phyloP scores from a whole-genome alignment of 441 rosid genomes.

The Gossypium aridum region DNA sequence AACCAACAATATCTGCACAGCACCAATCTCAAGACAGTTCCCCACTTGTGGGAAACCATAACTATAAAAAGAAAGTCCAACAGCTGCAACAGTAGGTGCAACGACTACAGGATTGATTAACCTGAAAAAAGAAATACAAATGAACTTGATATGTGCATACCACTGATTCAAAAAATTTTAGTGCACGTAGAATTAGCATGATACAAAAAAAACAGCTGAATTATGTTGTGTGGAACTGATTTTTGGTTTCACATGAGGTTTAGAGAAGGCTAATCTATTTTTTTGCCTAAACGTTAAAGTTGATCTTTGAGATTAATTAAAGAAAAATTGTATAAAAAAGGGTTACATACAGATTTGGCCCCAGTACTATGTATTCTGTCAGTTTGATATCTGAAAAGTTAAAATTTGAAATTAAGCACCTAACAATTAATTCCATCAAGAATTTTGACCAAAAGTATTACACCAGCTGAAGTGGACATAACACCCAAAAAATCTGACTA shows the following conservation, averaged over 20 bases:
- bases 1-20: slow-evolving; percentile 72
- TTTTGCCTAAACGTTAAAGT: not conserved
- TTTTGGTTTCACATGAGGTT: not conserved
- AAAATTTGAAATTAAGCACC: not conserved
- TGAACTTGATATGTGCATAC: not conserved
- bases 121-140: slow-evolving; percentile 42
- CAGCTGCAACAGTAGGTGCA: slow-evolving; percentile 97
- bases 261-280: not conserved
- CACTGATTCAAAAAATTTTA: not conserved
- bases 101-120: slow-evolving; percentile 93
- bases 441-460: not conserved
- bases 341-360: not conserved
- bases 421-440: not conserved
- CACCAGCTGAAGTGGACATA: not conserved
- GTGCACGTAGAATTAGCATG: not conserved
- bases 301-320: not conserved
- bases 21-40: slow-evolving; percentile 84
- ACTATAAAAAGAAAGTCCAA: slow-evolving; percentile 91
- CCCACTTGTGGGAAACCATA: slow-evolving; percentile 93
- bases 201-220: not conserved
- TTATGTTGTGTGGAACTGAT: not conserved
- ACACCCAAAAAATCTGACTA: not conserved
- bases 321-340: not conserved
- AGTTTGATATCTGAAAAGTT: not conserved
- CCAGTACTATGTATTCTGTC: not conserved